Evolutionary conservation across 306 rosid species (phyloP).

Genomic region (Clitoria ternatea): DNA sequence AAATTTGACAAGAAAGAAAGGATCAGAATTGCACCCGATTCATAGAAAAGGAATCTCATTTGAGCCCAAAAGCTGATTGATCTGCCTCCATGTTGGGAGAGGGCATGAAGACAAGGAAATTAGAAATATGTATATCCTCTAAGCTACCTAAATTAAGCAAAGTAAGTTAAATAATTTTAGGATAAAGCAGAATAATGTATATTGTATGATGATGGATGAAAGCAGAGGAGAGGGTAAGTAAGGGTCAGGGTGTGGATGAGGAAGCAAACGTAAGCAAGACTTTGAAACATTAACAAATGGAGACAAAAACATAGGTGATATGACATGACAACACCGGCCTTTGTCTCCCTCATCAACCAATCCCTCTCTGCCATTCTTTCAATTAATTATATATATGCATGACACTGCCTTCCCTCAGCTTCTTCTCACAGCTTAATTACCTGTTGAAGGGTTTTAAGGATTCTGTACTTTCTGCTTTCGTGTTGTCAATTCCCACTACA

Average conservation of each 20-base stretch:
- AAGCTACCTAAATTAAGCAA: too few relatives aligned
- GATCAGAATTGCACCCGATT: too few relatives aligned
- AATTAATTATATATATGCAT: neutral
- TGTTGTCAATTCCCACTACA: conserved; percentile 29
- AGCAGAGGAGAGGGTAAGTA: neutral
- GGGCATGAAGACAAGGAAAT: too few relatives aligned
- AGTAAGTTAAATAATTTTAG: neutral
- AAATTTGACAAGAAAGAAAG: too few relatives aligned
- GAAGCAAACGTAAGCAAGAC: conserved; percentile 4
- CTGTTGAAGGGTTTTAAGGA: conserved; percentile 32
- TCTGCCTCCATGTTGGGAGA: too few relatives aligned
- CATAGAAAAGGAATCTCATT: too few relatives aligned
- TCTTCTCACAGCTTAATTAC: neutral
- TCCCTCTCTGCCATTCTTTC: neutral
- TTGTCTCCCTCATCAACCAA: conserved; percentile 31
- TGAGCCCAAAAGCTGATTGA: too few relatives aligned
- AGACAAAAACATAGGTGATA: conserved; percentile 29
- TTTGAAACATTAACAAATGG: neutral
- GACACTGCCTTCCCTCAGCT: neutral
- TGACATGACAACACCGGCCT: conserved; percentile 53
- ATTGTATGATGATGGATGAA: neutral
- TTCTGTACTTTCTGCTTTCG: neutral
- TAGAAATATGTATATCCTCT: too few relatives aligned
- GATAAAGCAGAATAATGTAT: neutral
- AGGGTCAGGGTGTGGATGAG: too few relatives aligned